Conservation (phyloP, 1,284 basidiomycete species). For the Exobasidium cylindrosporum region DNA sequence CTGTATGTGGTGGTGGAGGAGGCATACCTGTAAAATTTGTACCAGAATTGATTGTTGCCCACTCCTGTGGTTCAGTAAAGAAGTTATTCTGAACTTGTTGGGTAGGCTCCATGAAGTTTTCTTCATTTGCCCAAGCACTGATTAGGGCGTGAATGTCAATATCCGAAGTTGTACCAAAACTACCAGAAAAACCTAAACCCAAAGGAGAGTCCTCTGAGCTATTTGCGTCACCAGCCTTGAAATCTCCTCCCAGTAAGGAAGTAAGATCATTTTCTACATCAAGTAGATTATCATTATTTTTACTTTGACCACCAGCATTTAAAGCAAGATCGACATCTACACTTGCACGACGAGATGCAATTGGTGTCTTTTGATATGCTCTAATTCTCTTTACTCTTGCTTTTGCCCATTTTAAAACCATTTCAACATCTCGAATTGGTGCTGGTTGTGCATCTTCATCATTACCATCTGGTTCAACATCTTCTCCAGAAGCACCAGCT, state of each 20-base stretch:
- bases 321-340: not conserved
- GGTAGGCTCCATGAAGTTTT: not conserved
- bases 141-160: slow-evolving; percentile 13
- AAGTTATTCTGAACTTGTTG: not conserved
- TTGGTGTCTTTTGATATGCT: not conserved
- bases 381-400: slow-evolving; percentile 17
- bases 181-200: slow-evolving; percentile 14
- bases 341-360: too few relatives aligned
- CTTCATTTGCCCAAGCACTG: slow-evolving; percentile 12
- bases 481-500: slow-evolving; percentile 27
- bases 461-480: slow-evolving; percentile 17
- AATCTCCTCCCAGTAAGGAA: too few relatives aligned
- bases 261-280: not conserved
- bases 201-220: not conserved
- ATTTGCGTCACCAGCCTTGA: too few relatives aligned
- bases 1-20: not conserved
- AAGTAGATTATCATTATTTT: not conserved
- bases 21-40: not conserved
- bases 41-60: too few relatives aligned
- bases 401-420: slow-evolving; percentile 43
- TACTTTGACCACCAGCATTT: not conserved
- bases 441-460: slow-evolving; percentile 41
- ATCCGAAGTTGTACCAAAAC: slow-evolving; percentile 4
- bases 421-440: slow-evolving; percentile 39
- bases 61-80: not conserved